Base-by-base conservation (phyloP, 495 filamentous ascomycete genomes). In the Glarea lozoyensis region DNA sequence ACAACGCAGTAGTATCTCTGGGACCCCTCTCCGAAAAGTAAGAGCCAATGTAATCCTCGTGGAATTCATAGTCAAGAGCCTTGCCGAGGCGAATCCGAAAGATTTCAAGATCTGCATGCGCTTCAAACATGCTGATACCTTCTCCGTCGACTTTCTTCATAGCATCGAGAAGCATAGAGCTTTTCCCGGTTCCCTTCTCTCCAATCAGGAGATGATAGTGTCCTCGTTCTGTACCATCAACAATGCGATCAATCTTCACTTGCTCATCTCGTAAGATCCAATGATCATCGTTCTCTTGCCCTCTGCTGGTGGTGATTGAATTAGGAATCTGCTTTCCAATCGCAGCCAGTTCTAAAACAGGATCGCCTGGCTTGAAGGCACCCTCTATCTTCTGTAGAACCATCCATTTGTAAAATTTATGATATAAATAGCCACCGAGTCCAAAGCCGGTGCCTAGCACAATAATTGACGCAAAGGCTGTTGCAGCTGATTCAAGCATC, bases 161-260 rank as follows among this genome's bases (percentile, higher is more conserved):
- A 10, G 87, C 87, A 52, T 94, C 83, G 27, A 98, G 70, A 7
- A 98, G 64, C 92, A 98, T 96, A 31, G 84, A 88, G 12, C 84
- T 88, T 64, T 98, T 98, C 2, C 92, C 92, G 1, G 87, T 93
- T 12, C 92, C 92, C 63, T 97, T 94, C 55, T 98, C 92, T 15
- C 92, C 92, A 37, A 97, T 79, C n/a, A 98, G 68, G 0, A 98
- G 65, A 64, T 88, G 86, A 56, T 98, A 98, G 53, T 89, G 87
- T 9, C 92, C 92, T 1, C 60, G 59, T 6, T 70, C 64, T 1
- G 64, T 49, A 2, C 90, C 92, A 33, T 71, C 58, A 15, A 98
- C 72, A 47, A 98, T 93, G 2, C 54, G 59, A 56, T 96, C 84
- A 42, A 96, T 82, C 37, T 73, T 73, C 6, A 60, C 52, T 56